Evolutionary conservation across 2,329 filamentous ascomycete genomes (phyloP), one percentile per base, ranked within the genome.

Genomic region (Clarireedia paspali): DNA sequence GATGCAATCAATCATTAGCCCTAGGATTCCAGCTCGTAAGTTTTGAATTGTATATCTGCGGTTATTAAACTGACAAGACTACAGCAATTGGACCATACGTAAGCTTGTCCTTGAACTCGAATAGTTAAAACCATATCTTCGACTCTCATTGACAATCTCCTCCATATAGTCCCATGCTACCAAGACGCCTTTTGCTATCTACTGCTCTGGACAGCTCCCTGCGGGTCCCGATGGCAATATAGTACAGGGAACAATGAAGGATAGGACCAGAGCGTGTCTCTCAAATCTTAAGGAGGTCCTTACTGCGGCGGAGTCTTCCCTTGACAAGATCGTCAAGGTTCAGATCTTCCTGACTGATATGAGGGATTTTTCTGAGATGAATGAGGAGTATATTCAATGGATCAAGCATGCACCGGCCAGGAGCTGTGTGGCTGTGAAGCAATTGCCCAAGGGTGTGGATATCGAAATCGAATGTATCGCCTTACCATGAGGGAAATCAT

Each of bases 381-480:
- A 96, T 74, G 79, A 79, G 63, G 87, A 89, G 68, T 95, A 94
- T 72, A 86, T 85, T 72, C 85, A 90, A 74, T 90, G 85, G 79
- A 91, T 92, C 72, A 74, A 79, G 58, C 85, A 89, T 75, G 91
- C 90, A 80, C 90, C 90, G 20, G 87, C 89, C n/a, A 81, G 89
- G 64, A 91, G 86, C 74, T 96, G 90, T 70, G 89, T 96, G 53
- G 90, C 90, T 5, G 91, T 95, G 62, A 91, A 94, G 79, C 84
- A 88, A 65, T 80, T 96, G 62, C 91, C 91, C 59, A 90, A 91
- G 79, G 84, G 85, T 56, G 90, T 91, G 44, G 85, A 90, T 58
- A 84, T 96, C 24, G 91, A 95, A 79, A 94, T 96, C 70, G 90
- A 96, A 79, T 88, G 84, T 70, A 87, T 94, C 76, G 90, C 90